Evolutionary conservation across 139 green algal species (phyloP), one percentile per base, ranked within the genome.

Genomic region (Haematococcus lacustris): DNA sequence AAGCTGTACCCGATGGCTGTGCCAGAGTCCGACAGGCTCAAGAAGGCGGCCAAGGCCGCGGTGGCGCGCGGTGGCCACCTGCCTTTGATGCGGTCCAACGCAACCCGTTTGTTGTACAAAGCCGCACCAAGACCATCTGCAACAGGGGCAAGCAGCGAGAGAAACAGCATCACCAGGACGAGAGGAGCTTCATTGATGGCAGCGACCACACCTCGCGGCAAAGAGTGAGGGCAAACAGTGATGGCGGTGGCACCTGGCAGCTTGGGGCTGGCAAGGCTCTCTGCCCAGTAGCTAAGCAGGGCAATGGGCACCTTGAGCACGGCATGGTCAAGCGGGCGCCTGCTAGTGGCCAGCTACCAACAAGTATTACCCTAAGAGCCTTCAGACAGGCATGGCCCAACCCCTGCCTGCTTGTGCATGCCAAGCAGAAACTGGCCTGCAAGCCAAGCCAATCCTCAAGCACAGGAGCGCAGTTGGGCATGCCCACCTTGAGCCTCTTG

Each of bases 21-120:
- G 3, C 76, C 83, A n/a, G 47, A 38, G 5, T 38, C 28, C 1
- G 63, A 76, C 17, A 86, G n/a, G 26, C 40, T 51, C 32, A 89
- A 50, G 66, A 85, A 89, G 0, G 80, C 83, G 2, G 41, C 47
- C 41, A 89, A 71, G 5, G 83, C 83, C 9, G 83, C 83, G 13
- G 78, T 82, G 5, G 83, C 71, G 1, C 78, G 57, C 5, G 83
- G 83, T 25, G 83, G 83, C 83, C 83, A 88, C 30, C 77, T 47
- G 37, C 61, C 51, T 17, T n/a, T 64, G 26, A 86, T 76, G 0
- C 80, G 62, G 33, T 68, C 71, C n/a, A 87, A 57, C 17, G 78
- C 78, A 35, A 51, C 65, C 17, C n/a, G 34, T 30, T 71, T 71
- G 71, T 38, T 80, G 74, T 88, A 88, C 71, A 88, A 32, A 4